Evolutionary conservation across 805 yeast species (phyloP).

Genomic region (Candida pseudofarinosa): DNA sequence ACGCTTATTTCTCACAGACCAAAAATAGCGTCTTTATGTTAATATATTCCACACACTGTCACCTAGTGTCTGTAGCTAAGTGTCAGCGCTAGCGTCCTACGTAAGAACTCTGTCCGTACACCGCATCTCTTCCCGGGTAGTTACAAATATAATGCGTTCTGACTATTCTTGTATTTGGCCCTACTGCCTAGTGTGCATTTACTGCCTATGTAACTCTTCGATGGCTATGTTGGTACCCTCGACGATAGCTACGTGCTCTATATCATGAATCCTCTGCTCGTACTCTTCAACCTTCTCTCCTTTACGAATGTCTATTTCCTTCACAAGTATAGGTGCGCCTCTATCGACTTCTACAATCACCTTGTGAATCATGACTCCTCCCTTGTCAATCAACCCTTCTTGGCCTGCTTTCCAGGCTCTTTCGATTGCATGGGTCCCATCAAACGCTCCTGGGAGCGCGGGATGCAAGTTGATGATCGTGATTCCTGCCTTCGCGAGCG

Average conservation of each 20-base stretch:
- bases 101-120: too few species aligned
- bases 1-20: not conserved
- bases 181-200: too few species aligned
- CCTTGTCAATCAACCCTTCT: conserved; percentile 65
- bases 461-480: conserved; percentile 94
- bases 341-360: conserved; percentile 95
- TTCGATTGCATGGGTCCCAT: conserved; percentile 95
- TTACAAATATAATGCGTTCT: too few species aligned
- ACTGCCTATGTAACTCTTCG: conserved; percentile 18
- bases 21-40: not conserved
- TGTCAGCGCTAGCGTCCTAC: too few species aligned
- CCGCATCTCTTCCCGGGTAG: too few species aligned
- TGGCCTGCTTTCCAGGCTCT: conserved; percentile 96
- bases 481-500: conserved; percentile 54
- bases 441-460: conserved; percentile 95
- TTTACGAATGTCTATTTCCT: conserved; percentile 64
- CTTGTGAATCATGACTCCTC: conserved; percentile 95
- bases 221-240: conserved; percentile 77
- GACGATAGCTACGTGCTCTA: conserved; percentile 89
- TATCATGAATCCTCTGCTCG: conserved; percentile 74
- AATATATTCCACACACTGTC: not conserved
- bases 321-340: conserved; percentile 85
- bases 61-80: not conserved
- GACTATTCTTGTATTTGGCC: too few species aligned
- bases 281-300: conserved; percentile 78